phyloP scores from a whole-genome alignment of 139 green algal species.

The Pseudopediastrum boryanum region DNA sequence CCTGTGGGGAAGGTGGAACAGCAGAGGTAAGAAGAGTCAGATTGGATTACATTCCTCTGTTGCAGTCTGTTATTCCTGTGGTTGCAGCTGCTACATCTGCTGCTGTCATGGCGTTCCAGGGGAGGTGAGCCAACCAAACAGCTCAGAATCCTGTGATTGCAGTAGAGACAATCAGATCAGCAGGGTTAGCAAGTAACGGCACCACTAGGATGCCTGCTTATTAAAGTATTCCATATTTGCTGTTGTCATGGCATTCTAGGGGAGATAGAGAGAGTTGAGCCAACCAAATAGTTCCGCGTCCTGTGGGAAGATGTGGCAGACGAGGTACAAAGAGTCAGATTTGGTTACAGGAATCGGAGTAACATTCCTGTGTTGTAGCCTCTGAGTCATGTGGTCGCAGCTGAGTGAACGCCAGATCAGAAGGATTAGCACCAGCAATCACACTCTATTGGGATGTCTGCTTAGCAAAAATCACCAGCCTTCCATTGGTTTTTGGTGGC shows the following conservation, averaged over 20 bases:
- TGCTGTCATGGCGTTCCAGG: not conserved
- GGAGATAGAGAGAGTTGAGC: constrained; percentile 64
- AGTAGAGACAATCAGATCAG: too few species aligned
- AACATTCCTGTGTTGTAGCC: too few species aligned
- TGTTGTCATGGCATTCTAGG: constrained; percentile 62
- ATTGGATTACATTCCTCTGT: too few species aligned
- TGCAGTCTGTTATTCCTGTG: not conserved
- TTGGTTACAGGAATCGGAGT: too few species aligned
- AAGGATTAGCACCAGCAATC: not conserved
- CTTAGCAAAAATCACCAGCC: too few species aligned
- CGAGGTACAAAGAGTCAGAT: too few species aligned
- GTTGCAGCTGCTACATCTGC: not conserved
- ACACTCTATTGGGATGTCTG: not conserved
- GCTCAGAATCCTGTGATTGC: not conserved
- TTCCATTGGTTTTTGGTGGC: too few species aligned
- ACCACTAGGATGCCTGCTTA: not conserved
- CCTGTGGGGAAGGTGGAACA: too few species aligned
- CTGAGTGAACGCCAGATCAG: too few species aligned
- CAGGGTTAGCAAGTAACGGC: not conserved
- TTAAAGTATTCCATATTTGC: too few species aligned
- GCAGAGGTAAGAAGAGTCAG: not conserved
- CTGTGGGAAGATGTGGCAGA: constrained; percentile 38
- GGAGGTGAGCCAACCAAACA: not conserved
- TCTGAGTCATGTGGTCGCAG: too few species aligned
- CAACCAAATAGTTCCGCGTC: constrained; percentile 66